A percentile compares a stretch with the other conserved stretches of the same genome.
Conservation (phyloP, 768 basidiomycete genomes). For the Amanita exitialis region DNA sequence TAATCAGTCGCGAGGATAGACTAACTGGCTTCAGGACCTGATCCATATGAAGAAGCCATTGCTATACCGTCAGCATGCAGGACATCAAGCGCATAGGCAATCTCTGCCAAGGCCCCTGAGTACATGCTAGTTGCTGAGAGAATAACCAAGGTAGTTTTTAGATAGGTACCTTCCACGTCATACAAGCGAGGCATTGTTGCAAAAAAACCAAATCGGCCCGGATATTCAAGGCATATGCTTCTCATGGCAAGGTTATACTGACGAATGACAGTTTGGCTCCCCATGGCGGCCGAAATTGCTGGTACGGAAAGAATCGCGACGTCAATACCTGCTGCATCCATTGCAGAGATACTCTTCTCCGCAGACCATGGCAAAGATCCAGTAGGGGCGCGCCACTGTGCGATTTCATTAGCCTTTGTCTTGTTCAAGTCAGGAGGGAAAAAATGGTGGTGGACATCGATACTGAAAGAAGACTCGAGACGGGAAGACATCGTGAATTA, state of each 20-base stretch:
- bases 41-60: conserved; percentile 59
- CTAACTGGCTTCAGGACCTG: conserved; percentile 43
- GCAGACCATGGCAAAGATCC: conserved; percentile 62
- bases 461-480: conserved; percentile 15
- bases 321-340: conserved; percentile 51
- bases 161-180: conserved; percentile 45
- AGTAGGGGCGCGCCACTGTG: conserved; percentile 55
- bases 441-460: conserved; percentile 77
- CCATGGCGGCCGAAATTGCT: conserved; percentile 32
- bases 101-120: conserved; percentile 49
- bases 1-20: neutral
- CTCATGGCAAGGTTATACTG: conserved; percentile 37
- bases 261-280: conserved; percentile 32
- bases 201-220: conserved; percentile 59
- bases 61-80: conserved; percentile 57
- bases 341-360: conserved; percentile 45
- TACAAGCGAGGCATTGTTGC: conserved; percentile 52
- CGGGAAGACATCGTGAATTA: neutral
- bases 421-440: conserved; percentile 49
- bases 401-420: conserved; percentile 25
- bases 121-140: neutral
- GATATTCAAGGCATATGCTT: conserved; percentile 36
- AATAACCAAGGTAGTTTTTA: neutral
- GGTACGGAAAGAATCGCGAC: conserved; percentile 61
- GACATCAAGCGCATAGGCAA: conserved; percentile 49